Conservation (phyloP, 2,329 filamentous ascomycete genomes). For the Xylariaceae sp. region DNA sequence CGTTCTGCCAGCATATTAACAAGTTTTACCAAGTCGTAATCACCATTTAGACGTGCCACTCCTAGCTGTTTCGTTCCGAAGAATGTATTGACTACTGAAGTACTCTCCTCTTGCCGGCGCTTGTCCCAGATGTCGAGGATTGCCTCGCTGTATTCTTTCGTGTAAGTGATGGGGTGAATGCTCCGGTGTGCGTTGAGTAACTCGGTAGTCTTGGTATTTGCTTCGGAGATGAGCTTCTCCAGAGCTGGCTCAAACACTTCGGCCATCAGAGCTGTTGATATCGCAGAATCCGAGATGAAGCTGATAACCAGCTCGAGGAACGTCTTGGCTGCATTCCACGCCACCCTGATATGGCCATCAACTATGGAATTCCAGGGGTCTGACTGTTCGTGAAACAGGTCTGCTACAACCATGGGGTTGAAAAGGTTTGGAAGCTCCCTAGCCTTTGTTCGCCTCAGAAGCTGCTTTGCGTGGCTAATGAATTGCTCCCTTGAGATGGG, state of each 20-base stretch:
- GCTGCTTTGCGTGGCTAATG: slow-evolving; percentile 47
- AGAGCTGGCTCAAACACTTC: slow-evolving; percentile 51
- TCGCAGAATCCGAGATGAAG: slow-evolving; percentile 48
- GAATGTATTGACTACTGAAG: too few species aligned
- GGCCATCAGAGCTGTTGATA: slow-evolving; percentile 45
- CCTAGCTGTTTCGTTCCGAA: too few species aligned
- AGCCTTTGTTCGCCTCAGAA: slow-evolving; percentile 53
- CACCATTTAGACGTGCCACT: too few species aligned
- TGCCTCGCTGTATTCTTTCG: too few species aligned
- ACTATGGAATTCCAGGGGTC: slow-evolving; percentile 59
- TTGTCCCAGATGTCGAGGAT: too few species aligned
- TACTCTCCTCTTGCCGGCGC: too few species aligned
- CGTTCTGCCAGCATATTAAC: slow-evolving; percentile 25
- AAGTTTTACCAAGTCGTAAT: slow-evolving; percentile 6
- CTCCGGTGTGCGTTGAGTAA: too few species aligned
- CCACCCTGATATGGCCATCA: slow-evolving; percentile 52
- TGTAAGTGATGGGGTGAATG: slow-evolving; percentile 55
- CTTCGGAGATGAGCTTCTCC: slow-evolving; percentile 47
- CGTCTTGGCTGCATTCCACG: slow-evolving; percentile 53
- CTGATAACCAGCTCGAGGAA: slow-evolving; percentile 56
- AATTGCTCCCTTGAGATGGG: too few species aligned
- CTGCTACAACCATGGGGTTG: slow-evolving; percentile 63
- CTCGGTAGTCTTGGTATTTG: too few species aligned
- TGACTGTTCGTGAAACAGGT: slow-evolving; percentile 67
- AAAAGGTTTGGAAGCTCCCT: slow-evolving; percentile 67